phyloP scores from a whole-genome alignment of 257 asterid genomes.

The Capsicum pubescens region DNA sequence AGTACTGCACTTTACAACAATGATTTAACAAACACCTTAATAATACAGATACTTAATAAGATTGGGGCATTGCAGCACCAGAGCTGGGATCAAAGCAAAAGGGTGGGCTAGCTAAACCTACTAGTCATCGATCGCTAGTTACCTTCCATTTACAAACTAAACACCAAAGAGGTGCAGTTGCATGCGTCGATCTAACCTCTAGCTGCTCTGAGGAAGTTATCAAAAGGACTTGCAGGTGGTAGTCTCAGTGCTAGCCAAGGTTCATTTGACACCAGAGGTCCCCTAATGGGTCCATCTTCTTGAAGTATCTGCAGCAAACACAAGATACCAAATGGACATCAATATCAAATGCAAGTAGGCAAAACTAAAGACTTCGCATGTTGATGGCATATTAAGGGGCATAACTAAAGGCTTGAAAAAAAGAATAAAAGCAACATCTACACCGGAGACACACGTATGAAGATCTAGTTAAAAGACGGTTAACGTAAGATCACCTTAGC shows the following conservation, averaged over 20 bases:
- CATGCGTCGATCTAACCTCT: slow-evolving; percentile 62
- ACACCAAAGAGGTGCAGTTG: neutral
- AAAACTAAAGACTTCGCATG: neutral
- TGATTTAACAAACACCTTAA: neutral
- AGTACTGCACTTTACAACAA: slow-evolving; percentile 5
- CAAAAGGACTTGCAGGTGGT: slow-evolving; percentile 99
- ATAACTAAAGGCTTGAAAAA: neutral
- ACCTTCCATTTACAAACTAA: neutral
- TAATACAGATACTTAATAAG: neutral
- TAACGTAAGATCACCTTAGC: slow-evolving; percentile 52
- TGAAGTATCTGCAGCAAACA: slow-evolving; percentile 45
- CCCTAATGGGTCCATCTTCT: slow-evolving; percentile 42
- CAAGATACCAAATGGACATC: neutral
- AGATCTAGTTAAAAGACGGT: neutral
- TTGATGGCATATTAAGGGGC: neutral
- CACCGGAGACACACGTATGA: neutral
- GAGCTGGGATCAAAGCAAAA: neutral
- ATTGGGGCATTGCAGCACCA: slow-evolving; percentile 7
- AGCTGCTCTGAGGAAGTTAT: slow-evolving; percentile 97
- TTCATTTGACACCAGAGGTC: slow-evolving; percentile 43
- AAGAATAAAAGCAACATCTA: neutral
- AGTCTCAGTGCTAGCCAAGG: slow-evolving; percentile 79
- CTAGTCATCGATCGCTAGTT: neutral
- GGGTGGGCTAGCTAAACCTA: slow-evolving; percentile 17
- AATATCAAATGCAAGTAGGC: neutral